phyloP scores from a whole-genome alignment of 2,329 filamentous ascomycete species.

The Epichloe sibirici region DNA sequence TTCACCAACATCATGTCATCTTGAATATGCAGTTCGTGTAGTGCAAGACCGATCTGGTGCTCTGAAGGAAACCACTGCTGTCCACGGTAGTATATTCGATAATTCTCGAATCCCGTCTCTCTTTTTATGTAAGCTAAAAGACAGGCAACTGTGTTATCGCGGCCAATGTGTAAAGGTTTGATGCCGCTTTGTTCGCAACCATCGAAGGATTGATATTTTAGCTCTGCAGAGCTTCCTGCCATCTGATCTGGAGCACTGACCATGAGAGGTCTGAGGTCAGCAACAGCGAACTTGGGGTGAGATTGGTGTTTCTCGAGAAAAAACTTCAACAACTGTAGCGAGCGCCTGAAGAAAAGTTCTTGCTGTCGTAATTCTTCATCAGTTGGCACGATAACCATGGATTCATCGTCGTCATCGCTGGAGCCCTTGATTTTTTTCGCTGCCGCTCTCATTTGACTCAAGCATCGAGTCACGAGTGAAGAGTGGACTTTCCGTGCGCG shows the following conservation, averaged over 20 bases:
- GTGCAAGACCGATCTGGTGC: slow-evolving; percentile 44
- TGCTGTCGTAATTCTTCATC: slow-evolving; percentile 34
- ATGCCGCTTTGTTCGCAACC: slow-evolving; percentile 47
- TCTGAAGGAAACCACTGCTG: slow-evolving; percentile 50
- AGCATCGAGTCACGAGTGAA: slow-evolving; percentile 59
- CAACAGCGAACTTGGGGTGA: slow-evolving; percentile 46
- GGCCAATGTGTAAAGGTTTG: slow-evolving; percentile 51
- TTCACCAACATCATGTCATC: slow-evolving; percentile 57
- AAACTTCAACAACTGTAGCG: slow-evolving; percentile 53
- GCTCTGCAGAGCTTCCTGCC: slow-evolving; percentile 50
- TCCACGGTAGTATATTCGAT: slow-evolving; percentile 60
- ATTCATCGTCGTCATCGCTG: slow-evolving; percentile 36
- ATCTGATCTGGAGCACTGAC: slow-evolving; percentile 37
- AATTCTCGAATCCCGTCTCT: slow-evolving; percentile 64
- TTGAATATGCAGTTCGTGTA: slow-evolving; percentile 55
- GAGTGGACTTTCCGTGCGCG: slow-evolving; percentile 50
- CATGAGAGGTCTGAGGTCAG: slow-evolving; percentile 43
- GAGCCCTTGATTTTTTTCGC: slow-evolving; percentile 40
- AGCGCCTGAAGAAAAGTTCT: slow-evolving; percentile 54
- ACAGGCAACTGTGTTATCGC: slow-evolving; percentile 57
- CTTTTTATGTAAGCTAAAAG: slow-evolving; percentile 55
- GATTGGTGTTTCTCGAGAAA: slow-evolving; percentile 55
- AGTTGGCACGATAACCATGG: slow-evolving; percentile 38
- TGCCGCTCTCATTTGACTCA: slow-evolving; percentile 54
- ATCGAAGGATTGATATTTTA: slow-evolving; percentile 66